Percentiles rank a stretch among this genome's conserved stretches.
Evolutionary conservation across 306 rosid genomes (phyloP).

Genomic region (Lablab purpureus): DNA sequence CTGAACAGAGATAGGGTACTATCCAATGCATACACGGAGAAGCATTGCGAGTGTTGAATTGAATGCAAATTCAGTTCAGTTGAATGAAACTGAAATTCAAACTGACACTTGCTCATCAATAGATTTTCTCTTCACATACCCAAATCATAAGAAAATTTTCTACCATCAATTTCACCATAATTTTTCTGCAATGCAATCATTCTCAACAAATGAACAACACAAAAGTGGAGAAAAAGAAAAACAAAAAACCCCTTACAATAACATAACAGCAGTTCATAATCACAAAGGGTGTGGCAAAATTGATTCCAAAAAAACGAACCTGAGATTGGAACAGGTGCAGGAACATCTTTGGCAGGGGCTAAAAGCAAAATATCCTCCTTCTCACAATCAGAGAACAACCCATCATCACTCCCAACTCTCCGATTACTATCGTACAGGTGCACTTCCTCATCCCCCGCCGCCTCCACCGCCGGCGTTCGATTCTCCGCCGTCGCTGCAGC

Average conservation of each 20-base stretch:
- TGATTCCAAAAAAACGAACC: slow-evolving; percentile 46
- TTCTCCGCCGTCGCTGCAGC: slow-evolving; percentile 40
- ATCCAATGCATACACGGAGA: too few relatives aligned
- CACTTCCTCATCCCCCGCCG: slow-evolving; percentile 51
- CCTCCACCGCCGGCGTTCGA: slow-evolving; percentile 40
- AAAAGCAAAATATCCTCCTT: slow-evolving; percentile 65
- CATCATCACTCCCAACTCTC: slow-evolving; percentile 69
- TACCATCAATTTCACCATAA: neutral
- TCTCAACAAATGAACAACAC: neutral
- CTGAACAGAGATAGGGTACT: too few relatives aligned
- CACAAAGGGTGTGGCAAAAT: neutral
- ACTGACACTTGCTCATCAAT: neutral
- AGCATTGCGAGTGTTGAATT: too few relatives aligned
- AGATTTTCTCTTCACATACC: neutral
- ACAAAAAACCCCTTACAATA: neutral
- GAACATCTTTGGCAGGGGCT: slow-evolving; percentile 43
- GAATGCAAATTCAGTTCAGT: too few relatives aligned
- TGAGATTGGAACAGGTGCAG: slow-evolving; percentile 71
- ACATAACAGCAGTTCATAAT: neutral
- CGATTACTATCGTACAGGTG: slow-evolving; percentile 68
- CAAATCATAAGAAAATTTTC: neutral
- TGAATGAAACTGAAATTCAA: too few relatives aligned
- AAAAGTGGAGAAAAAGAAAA: neutral
- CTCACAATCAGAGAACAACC: slow-evolving; percentile 80
- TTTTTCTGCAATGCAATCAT: neutral